Conservation (phyloP, 495 filamentous ascomycete species). For the Hypomontagnella submonticulosa region DNA sequence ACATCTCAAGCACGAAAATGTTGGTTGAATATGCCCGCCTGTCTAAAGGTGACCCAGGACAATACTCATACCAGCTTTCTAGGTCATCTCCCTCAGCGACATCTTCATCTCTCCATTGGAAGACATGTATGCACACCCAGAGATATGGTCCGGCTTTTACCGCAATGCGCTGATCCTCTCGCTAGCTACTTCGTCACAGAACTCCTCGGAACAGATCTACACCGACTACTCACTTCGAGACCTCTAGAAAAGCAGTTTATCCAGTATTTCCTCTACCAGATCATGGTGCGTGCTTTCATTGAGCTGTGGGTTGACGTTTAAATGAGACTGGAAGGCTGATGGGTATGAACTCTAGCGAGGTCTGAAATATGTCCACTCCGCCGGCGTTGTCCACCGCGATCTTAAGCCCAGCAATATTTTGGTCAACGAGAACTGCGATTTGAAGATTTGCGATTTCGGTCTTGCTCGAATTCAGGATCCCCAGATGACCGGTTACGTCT, state of each 20-base stretch:
- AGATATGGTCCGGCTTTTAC: background rate
- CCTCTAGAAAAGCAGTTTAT: slow-evolving; percentile 99
- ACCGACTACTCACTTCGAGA: slow-evolving; percentile 92
- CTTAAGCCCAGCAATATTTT: slow-evolving; percentile 98
- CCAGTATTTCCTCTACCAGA: slow-evolving; percentile 99
- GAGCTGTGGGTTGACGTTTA: background rate
- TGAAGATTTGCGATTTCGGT: slow-evolving; percentile 99
- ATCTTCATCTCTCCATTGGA: slow-evolving; percentile 99
- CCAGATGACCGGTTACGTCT: slow-evolving; percentile 99
- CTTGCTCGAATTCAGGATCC: slow-evolving; percentile 97
- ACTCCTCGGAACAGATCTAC: slow-evolving; percentile 94
- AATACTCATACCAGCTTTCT: slow-evolving; percentile 30
- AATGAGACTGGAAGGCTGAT: slow-evolving; percentile 19
- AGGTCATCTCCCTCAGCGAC: slow-evolving; percentile 98
- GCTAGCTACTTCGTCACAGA: slow-evolving; percentile 96
- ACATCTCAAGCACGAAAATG: slow-evolving; percentile 96
- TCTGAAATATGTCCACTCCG: slow-evolving; percentile 98
- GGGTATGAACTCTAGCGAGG: slow-evolving; percentile 72
- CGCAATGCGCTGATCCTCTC: slow-evolving; percentile 42
- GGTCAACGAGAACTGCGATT: slow-evolving; percentile 98
- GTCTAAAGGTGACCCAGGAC: background rate
- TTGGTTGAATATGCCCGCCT: slow-evolving; percentile 57
- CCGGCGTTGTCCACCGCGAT: slow-evolving; percentile 96
- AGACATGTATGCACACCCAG: slow-evolving; percentile 78
- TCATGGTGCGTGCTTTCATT: slow-evolving; percentile 72